These are phyloP conservation scores for Dendrobium huoshanense DNA, from an alignment of 106 monocot species.

Conservation along the genomic window DNA sequence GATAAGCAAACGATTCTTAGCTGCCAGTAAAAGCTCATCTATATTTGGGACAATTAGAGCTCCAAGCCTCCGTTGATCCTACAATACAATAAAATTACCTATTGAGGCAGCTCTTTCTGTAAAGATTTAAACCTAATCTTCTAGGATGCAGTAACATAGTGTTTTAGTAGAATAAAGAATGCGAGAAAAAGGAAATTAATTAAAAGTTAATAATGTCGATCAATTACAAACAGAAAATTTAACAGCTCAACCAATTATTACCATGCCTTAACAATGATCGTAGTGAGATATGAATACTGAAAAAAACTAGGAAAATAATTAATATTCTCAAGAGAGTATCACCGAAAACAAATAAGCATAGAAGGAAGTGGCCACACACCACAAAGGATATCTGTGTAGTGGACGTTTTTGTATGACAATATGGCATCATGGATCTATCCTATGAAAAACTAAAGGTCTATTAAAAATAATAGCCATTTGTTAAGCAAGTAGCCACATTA, in stretches of 20 bases:
- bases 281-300: no score
- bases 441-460: no score
- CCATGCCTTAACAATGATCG: no score
- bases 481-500: no score
- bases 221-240: background rate
- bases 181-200: background rate
- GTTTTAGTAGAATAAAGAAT: background rate
- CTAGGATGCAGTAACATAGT: background rate
- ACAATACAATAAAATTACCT: background rate
- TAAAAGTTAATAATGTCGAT: background rate
- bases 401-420: no score
- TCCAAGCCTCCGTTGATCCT: constrained; percentile 87
- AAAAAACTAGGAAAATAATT: no score
- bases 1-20: constrained; percentile 20
- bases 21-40: constrained; percentile 54
- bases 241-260: background rate
- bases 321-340: no score
- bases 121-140: background rate
- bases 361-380: no score
- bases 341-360: no score
- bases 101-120: background rate
- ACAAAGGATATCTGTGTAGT: no score
- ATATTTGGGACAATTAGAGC: constrained; percentile 83
- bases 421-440: no score
- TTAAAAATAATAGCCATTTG: no score